Percentiles rank a stretch among this genome's conserved stretches.
These are phyloP conservation scores for Dactylis glomerata DNA, from an alignment of 176 grass and related monocot species.

Conservation along the genomic window DNA sequence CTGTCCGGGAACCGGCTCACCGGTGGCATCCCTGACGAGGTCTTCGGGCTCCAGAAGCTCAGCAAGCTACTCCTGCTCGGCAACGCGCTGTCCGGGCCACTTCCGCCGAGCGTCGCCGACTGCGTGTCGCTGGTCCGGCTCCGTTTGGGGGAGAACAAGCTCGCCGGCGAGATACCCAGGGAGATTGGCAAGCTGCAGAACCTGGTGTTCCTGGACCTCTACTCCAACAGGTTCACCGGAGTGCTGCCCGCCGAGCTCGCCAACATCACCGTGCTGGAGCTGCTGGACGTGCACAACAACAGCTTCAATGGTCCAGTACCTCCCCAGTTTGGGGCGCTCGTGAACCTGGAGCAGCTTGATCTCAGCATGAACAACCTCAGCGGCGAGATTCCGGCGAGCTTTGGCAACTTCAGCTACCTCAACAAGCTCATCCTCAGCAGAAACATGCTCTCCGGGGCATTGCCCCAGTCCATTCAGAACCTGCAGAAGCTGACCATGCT, in stretches of 20 bases:
- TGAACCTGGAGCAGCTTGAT: constrained; percentile 94
- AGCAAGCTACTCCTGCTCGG: constrained; percentile 83
- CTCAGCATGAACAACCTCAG: constrained; percentile 75
- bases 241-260: constrained; percentile 61
- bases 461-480: constrained; percentile 67
- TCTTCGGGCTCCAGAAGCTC: constrained; percentile 81
- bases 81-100: constrained; percentile 64
- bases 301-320: constrained; percentile 56
- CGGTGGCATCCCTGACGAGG: constrained; percentile 67
- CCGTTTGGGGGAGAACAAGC: constrained; percentile 76
- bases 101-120: constrained; percentile 58
- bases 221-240: constrained; percentile 67
- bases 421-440: constrained; percentile 84
- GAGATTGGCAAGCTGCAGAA: constrained; percentile 89
- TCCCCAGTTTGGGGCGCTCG: constrained; percentile 60
- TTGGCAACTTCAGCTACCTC: constrained; percentile 92
- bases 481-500: constrained; percentile 91
- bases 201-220: constrained; percentile 83
- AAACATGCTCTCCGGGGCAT: constrained; percentile 55
- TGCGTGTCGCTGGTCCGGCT: constrained; percentile 81
- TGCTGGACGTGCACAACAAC: constrained; percentile 90
- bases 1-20: constrained; percentile 73
- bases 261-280: constrained; percentile 83
- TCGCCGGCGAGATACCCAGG: constrained; percentile 68
- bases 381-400: constrained; percentile 65